Conservation (phyloP, 148 eudicot genomes). For the Camellia lanceoleosa region DNA sequence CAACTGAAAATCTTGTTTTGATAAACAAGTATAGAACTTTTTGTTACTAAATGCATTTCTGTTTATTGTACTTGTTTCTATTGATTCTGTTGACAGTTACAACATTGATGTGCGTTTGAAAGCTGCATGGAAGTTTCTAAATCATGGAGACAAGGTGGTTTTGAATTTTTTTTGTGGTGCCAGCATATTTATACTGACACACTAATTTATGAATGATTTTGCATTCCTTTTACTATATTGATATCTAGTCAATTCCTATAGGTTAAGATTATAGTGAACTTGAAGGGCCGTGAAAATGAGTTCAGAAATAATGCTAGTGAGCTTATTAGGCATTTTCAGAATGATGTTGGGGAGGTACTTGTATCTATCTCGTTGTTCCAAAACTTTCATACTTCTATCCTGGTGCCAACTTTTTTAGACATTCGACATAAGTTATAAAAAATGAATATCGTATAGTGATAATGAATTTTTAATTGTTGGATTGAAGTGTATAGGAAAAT, state of each 20-base stretch:
- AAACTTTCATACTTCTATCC: background rate
- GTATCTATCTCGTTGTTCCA: background rate
- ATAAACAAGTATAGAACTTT: background rate
- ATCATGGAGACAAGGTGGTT: conserved; percentile 84
- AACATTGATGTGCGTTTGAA: conserved; percentile 84
- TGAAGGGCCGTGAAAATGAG: conserved; percentile 81
- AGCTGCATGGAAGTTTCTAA: conserved; percentile 83
- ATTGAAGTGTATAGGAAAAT: background rate
- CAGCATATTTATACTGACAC: background rate
- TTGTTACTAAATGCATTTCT: background rate
- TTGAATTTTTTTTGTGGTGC: background rate
- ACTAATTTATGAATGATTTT: background rate
- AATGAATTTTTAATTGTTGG: background rate
- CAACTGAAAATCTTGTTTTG: background rate
- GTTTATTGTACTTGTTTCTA: conserved; percentile 9
- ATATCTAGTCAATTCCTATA: conserved; percentile 33
- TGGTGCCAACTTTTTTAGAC: background rate
- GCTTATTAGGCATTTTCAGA: conserved; percentile 67
- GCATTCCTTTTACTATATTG: conserved; percentile 11
- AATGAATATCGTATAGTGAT: background rate
- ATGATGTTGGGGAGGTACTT: conserved; percentile 84
- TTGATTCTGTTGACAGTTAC: conserved; percentile 46
- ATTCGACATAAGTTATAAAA: background rate
- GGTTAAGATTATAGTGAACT: conserved; percentile 80
- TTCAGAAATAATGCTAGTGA: conserved; percentile 68